Conservation (phyloP, 1,139 yeast species). For the Barnettozyma hawaiiensis region DNA sequence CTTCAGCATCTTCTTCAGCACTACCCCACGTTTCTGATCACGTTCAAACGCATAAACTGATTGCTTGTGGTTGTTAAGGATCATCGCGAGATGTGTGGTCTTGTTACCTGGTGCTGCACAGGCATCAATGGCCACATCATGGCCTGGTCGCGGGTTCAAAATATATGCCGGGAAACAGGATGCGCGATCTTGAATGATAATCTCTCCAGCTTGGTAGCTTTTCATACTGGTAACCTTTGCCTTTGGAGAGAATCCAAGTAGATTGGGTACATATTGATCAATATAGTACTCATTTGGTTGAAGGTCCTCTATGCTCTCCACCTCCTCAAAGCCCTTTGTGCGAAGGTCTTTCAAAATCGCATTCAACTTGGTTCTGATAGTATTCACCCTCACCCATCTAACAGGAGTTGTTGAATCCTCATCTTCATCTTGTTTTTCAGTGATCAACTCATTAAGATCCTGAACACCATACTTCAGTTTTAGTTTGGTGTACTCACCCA, state of each 20-base stretch:
- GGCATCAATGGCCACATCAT: constrained; percentile 71
- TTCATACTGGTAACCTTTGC: constrained; percentile 60
- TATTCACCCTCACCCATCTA: constrained; percentile 81
- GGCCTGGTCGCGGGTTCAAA: constrained; percentile 45
- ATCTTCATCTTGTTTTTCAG: constrained; percentile 26
- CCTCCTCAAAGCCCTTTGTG: constrained; percentile 30
- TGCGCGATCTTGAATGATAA: constrained; percentile 92
- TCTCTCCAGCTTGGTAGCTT: constrained; percentile 65
- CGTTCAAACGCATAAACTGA: constrained; percentile 80
- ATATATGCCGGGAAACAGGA: constrained; percentile 95
- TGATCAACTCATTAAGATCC: constrained; percentile 35
- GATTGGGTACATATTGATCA: constrained; percentile 65
- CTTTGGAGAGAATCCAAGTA: constrained; percentile 77
- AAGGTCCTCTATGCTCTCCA: constrained; percentile 43
- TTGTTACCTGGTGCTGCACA: constrained; percentile 99
- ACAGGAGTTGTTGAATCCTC: constrained; percentile 65
- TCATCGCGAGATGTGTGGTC: constrained; percentile 85
- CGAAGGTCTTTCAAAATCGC: constrained; percentile 41
- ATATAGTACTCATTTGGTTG: constrained; percentile 54
- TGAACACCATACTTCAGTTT: constrained; percentile 59
- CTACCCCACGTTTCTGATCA: constrained; percentile 65
- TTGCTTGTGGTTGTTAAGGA: constrained; percentile 29
- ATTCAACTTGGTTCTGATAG: constrained; percentile 39
- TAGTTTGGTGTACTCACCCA: constrained; percentile 74
- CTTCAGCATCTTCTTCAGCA: constrained; percentile 71